phyloP scores from a whole-genome alignment of 352 stramenopile species.

The Globisporangium alternatum region DNA sequence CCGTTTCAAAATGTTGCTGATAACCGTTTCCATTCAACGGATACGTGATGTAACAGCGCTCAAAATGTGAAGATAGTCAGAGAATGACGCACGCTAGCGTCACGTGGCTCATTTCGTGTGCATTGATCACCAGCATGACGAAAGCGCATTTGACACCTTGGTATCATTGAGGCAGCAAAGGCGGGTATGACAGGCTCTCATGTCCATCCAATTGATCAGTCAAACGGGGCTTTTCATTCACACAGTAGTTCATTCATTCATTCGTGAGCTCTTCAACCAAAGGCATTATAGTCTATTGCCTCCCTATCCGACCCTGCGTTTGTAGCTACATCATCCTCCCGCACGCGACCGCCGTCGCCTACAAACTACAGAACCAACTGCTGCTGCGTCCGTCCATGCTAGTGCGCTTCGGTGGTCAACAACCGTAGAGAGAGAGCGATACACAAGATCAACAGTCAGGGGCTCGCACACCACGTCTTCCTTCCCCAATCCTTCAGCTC shows the following conservation, averaged over 20 bases:
- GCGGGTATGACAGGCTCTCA: too few relatives aligned
- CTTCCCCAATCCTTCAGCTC: not conserved
- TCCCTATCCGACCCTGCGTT: not conserved
- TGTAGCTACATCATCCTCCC: not conserved
- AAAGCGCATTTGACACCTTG: too few relatives aligned
- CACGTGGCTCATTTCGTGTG: too few relatives aligned
- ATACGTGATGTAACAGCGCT: too few relatives aligned
- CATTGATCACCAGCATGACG: too few relatives aligned
- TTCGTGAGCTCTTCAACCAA: not conserved
- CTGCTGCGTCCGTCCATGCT: not conserved
- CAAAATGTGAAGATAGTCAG: too few relatives aligned
- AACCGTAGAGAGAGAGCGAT: not conserved
- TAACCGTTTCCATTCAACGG: too few relatives aligned
- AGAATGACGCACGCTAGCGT: too few relatives aligned
- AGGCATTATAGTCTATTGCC: slow-evolving; percentile 13
- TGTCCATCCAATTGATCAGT: too few relatives aligned
- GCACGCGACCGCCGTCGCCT: not conserved
- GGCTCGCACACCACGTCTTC: not conserved
- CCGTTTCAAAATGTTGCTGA: not conserved
- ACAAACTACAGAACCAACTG: not conserved
- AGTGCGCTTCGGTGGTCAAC: not conserved
- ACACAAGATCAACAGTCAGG: not conserved
- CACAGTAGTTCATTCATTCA: not conserved
- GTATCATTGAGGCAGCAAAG: too few relatives aligned
- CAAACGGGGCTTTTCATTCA: not conserved